Conservation (phyloP, 305 asterid genomes). For the Striga hermonthica region DNA sequence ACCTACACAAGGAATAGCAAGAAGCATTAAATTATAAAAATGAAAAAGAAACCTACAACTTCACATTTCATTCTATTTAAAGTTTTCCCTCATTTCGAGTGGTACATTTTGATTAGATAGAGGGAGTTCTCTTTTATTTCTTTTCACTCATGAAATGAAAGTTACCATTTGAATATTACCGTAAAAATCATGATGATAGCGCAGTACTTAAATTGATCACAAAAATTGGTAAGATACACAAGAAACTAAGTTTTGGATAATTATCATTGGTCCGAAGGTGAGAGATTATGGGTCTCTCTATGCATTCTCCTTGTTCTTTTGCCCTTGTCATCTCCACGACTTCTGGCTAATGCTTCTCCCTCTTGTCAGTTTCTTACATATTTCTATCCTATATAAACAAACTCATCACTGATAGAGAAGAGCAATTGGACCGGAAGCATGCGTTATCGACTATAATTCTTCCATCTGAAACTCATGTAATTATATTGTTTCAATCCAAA, state of each 20-base stretch:
- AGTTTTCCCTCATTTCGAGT: no score
- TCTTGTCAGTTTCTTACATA: no score
- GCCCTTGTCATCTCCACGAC: neutral
- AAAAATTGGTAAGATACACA: neutral
- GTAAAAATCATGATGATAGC: no score
- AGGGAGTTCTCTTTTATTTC: no score
- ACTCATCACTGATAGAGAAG: neutral
- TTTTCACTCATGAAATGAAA: no score
- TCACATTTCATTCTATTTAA: conserved; percentile 1
- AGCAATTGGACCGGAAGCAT: neutral
- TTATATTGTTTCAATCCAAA: neutral
- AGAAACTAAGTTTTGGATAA: no score
- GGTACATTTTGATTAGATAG: no score
- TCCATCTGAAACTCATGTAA: neutral
- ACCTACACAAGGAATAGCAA: conserved; percentile 47
- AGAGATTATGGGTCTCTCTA: neutral
- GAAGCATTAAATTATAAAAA: conserved; percentile 3
- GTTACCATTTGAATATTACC: no score
- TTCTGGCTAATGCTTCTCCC: no score
- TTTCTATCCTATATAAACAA: no score
- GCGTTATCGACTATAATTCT: neutral
- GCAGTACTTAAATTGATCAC: no score
- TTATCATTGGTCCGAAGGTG: no score
- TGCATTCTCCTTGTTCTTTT: neutral
- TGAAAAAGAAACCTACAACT: neutral